Evolutionary conservation across 2,329 filamentous ascomycete genomes (phyloP), one percentile per base, ranked within the genome.

Genomic region (Fusarium phyllophilum): DNA sequence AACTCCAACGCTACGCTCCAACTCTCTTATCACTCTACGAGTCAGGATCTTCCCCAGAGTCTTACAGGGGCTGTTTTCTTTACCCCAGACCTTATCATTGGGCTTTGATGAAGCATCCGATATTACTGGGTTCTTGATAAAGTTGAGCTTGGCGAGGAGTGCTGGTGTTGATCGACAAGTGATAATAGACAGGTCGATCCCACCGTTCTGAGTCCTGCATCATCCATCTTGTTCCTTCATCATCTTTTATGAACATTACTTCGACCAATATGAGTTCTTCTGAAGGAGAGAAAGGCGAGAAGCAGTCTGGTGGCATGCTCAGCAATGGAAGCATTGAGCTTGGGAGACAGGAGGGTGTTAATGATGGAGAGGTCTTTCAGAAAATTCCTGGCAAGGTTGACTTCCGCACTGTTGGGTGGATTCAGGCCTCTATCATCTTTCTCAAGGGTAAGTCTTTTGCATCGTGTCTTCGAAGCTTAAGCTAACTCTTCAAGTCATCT

Each of bases 371-470:
- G 62, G 83, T 87, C 3, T 87, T 87, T 77, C 84, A 85, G 75
- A 82, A 82, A 33, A 80, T 80, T 5, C 78, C 83, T 12, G 83
- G 84, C 12, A 80, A 80, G 18, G 85, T 87, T 22, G 81, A 86
- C 62, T 87, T 87, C 63, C 81, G 86, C 33, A 86, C 84, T 13
- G 85, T 87, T 26, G 80, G 83, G 42, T 87, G 86, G 85, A 77
- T 85, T 33, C 83, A 85, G 41, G 85, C 85, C 4, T 83, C 83
- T 1, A 82, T 87, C 48, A 86, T 87, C 57, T 86, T 87, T 66
- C 77, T 85, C 29, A 85, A 86, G 75, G 75, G 82, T 81, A 75
- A 62, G 76, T 65, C 31, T 29, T 29, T 22, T 24, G 4, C 20
- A 18, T 8, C 1, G 10, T 13, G 0, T n/a, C 8, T 33, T 6